Evolutionary conservation across 2,329 filamentous ascomycete genomes (phyloP).

Genomic region (Cytospora mali): DNA sequence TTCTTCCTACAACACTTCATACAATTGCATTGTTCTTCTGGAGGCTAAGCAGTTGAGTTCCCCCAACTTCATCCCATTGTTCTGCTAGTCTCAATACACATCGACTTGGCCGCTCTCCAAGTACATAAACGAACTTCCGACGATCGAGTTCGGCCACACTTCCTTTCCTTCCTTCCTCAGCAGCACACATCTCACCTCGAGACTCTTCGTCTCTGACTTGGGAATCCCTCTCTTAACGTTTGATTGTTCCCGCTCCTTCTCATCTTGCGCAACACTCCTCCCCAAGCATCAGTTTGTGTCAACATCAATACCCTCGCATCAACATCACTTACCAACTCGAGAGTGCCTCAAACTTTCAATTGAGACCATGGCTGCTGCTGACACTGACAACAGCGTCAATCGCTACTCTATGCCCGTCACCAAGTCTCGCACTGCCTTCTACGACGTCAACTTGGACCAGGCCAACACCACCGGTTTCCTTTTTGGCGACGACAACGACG

Average conservation of each 20-base stretch:
- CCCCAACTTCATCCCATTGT: neutral
- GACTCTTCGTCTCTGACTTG: neutral
- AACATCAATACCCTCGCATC: neutral
- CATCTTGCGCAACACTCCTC: neutral
- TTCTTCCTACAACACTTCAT: neutral
- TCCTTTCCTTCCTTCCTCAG: slow-evolving; percentile 10
- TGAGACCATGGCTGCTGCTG: slow-evolving; percentile 7
- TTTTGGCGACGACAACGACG: slow-evolving; percentile 75
- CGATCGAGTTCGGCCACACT: slow-evolving; percentile 11
- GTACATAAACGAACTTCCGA: neutral
- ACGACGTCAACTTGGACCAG: slow-evolving; percentile 70
- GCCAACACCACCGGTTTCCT: slow-evolving; percentile 85
- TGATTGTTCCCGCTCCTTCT: neutral
- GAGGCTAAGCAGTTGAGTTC: neutral
- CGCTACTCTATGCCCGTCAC: slow-evolving; percentile 94
- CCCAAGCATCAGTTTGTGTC: slow-evolving; percentile 1
- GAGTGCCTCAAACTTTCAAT: neutral
- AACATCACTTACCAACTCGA: neutral
- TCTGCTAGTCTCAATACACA: neutral
- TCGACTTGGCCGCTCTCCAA: slow-evolving; percentile 1
- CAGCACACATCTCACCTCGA: slow-evolving; percentile 1
- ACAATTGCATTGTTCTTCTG: neutral
- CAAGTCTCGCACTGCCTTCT: slow-evolving; percentile 66
- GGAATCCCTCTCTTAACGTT: neutral
- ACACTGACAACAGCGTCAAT: slow-evolving; percentile 62